These are phyloP conservation scores for Simplicillium aogashimaense DNA, from an alignment of 2,329 filamentous ascomycete genomes.

Conservation along the genomic window DNA sequence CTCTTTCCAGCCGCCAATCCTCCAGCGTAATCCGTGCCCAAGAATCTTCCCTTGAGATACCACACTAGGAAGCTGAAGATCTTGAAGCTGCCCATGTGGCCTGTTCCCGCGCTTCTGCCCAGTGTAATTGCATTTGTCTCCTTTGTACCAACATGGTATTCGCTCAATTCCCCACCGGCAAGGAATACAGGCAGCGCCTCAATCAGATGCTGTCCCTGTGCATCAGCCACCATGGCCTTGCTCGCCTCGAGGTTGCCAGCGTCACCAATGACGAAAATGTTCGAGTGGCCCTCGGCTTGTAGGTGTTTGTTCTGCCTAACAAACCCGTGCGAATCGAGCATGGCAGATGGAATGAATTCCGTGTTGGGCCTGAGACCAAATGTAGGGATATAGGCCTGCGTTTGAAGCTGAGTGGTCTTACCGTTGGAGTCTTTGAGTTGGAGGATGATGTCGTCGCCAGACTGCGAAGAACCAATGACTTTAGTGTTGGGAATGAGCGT, in stretches of 20 bases:
- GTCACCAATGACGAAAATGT: conserved; percentile 36
- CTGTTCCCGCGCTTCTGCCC: conserved; percentile 26
- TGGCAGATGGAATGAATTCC: conserved; percentile 25
- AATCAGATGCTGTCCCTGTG: conserved; percentile 22
- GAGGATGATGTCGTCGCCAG: conserved; percentile 19
- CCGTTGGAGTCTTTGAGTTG: conserved; percentile 23
- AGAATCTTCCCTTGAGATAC: conserved; percentile 24
- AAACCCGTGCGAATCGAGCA: conserved; percentile 23
- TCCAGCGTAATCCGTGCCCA: conserved; percentile 23
- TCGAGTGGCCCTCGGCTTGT: conserved; percentile 21
- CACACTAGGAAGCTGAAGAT: conserved; percentile 27
- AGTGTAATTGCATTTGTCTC: conserved; percentile 25
- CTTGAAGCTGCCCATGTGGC: conserved; percentile 26
- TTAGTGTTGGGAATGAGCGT: conserved; percentile 27
- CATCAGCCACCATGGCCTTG: conserved; percentile 19
- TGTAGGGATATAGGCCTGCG: conserved; percentile 36
- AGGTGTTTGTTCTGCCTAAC: conserved; percentile 27
- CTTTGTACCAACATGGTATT: conserved; percentile 19
- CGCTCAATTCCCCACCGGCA: conserved; percentile 14
- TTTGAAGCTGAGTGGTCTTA: conserved; percentile 23
- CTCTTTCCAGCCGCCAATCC: conserved; percentile 22
- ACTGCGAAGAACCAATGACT: conserved; percentile 18
- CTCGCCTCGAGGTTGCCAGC: conserved; percentile 27
- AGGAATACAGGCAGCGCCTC: conserved; percentile 24
- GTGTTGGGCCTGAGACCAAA: conserved; percentile 36